Evolutionary conservation across 2,329 filamentous ascomycete species (phyloP), one percentile per base, ranked within the genome.

Genomic region (Didymella sp.): DNA sequence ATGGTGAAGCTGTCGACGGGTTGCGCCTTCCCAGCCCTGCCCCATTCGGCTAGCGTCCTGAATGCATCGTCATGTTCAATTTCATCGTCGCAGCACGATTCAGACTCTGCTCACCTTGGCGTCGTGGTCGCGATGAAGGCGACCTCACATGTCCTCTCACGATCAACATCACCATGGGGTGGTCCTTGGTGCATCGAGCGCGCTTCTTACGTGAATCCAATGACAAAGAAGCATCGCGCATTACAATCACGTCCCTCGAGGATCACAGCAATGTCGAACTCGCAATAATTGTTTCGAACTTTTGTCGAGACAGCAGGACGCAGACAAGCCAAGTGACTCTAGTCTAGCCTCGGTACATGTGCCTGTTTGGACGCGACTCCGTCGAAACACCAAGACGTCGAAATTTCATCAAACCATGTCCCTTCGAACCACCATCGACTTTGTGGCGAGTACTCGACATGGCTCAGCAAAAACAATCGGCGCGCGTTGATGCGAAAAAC

Each of bases 321-420:
- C 53, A 28, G 25, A 50, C 30, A 56, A 51, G 42, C 54, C 48
- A 51, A 31, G 27, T 3, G 25, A 35, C 21, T 50, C 44, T 59
- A 56, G 51, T 50, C 44, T 59, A 56, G 51, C 56, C 56, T 59
- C 56, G 56, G 56, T 47, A 49, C 51, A 48, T 25, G 41, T 31
- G 21, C 51, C 56, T 44, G 21, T 51, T 56, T 40, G n/a, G 56
- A 51, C 41, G 22, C 24, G 27, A 17, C 41, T 50, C 52, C 56
- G 51, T 49, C 13, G 11, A 38, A 52, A 37, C 46, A 56, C 43
- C 47, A 59, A 56, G 30, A 56, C 35, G 7, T 22, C 31, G 37
- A 55, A 55, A 15, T 55, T 58, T 48, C n/a, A n/a, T n/a, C n/a
- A n/a, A n/a, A n/a, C n/a, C n/a, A n/a, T n/a, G n/a, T n/a, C n/a